Evolutionary conservation across 225 moss, liverwort and hornwort genomes (phyloP).

Genomic region (Marchantia paleacea): DNA sequence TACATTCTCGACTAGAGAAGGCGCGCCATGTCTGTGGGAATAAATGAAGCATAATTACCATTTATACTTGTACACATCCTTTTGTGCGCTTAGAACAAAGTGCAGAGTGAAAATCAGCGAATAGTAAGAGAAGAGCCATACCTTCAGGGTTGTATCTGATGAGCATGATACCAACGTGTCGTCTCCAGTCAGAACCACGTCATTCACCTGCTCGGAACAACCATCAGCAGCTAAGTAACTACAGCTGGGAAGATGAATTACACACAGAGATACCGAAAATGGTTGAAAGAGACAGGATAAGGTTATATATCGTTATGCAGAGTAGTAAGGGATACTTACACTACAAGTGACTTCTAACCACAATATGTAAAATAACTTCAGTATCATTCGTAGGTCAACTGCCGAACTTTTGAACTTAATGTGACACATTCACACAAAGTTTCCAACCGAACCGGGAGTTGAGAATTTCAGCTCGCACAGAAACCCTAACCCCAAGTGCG

Average conservation of each 20-base stretch:
- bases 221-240: background rate
- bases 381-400: no score
- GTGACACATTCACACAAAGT: background rate
- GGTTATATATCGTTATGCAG: no score
- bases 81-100: background rate
- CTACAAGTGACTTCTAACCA: no score
- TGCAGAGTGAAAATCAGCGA: no score
- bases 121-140: conserved; percentile 11
- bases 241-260: background rate
- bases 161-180: conserved; percentile 92
- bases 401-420: no score
- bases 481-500: background rate
- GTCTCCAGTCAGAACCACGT: conserved; percentile 73
- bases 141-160: conserved; percentile 92
- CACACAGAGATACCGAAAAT: no score
- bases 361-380: no score
- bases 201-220: conserved; percentile 62
- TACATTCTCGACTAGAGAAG: conserved; percentile 78
- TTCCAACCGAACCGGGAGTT: background rate
- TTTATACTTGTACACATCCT: background rate
- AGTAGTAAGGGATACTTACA: no score
- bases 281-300: no score
- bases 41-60: conserved; percentile 2
- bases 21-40: conserved; percentile 73
- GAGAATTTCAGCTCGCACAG: background rate